Conservation (phyloP, 306 rosid genomes). For the Citrullus colocynthis region DNA sequence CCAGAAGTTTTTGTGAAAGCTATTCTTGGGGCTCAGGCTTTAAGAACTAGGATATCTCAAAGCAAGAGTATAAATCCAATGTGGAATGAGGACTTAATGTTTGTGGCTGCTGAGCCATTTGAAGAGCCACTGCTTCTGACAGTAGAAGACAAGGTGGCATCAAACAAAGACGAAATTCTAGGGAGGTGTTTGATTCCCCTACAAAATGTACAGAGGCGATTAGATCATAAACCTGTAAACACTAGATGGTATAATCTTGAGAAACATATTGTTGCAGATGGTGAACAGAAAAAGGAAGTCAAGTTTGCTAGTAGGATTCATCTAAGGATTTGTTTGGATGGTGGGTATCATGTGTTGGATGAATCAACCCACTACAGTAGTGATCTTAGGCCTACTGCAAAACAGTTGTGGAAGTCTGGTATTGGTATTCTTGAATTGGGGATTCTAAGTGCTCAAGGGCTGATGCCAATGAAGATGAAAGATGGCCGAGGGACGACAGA, state of each 20-base stretch:
- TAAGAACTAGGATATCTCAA: slow-evolving; percentile 52
- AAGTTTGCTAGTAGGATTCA: slow-evolving; percentile 82
- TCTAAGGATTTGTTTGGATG: slow-evolving; percentile 75
- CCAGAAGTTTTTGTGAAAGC: slow-evolving; percentile 75
- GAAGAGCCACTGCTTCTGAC: slow-evolving; percentile 60
- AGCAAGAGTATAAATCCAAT: slow-evolving; percentile 54
- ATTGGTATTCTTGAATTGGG: slow-evolving; percentile 82
- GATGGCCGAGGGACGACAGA: slow-evolving; percentile 64
- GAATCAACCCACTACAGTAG: slow-evolving; percentile 88
- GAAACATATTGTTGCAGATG: slow-evolving; percentile 49
- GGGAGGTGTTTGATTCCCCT: slow-evolving; percentile 72
- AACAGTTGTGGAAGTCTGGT: slow-evolving; percentile 65
- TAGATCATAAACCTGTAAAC: slow-evolving; percentile 79
- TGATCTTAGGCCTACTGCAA: slow-evolving; percentile 92
- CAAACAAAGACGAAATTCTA: slow-evolving; percentile 58
- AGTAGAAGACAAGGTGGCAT: slow-evolving; percentile 65
- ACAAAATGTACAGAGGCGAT: slow-evolving; percentile 62
- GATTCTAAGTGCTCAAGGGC: slow-evolving; percentile 57
- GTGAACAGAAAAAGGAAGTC: slow-evolving; percentile 53
- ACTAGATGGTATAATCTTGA: slow-evolving; percentile 78
- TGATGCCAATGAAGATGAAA: slow-evolving; percentile 78
- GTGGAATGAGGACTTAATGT: slow-evolving; percentile 87
- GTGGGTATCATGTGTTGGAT: slow-evolving; percentile 89
- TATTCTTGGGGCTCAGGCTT: slow-evolving; percentile 39
- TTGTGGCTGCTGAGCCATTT: slow-evolving; percentile 77